A percentile compares a stretch with the other conserved stretches of the same genome.
Evolutionary conservation across 176 grass and related monocot species (phyloP).

Genomic region (Stipa capillata): DNA sequence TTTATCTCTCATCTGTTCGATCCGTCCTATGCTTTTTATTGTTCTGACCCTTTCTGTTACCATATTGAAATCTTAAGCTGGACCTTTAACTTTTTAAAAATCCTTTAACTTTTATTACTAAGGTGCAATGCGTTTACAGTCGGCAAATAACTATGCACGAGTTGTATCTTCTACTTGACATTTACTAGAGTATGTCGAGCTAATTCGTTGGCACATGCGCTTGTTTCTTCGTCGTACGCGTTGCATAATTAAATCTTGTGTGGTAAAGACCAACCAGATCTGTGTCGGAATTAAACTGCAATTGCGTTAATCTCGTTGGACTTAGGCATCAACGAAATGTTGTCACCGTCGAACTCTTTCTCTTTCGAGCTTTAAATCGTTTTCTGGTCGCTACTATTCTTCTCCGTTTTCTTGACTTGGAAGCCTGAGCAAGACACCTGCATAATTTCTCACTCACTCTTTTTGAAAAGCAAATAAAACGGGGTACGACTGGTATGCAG

Average conservation of each 20-base stretch:
- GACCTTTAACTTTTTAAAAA: background rate
- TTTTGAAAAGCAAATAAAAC: background rate
- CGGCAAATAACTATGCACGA: background rate
- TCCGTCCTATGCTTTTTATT: background rate
- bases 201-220: background rate
- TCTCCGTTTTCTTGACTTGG: background rate
- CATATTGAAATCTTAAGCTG: background rate
- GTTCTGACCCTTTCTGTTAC: background rate
- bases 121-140: background rate
- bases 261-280: too few species aligned
- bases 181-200: background rate
- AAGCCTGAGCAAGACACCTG: background rate
- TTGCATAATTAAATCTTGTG: background rate
- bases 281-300: background rate
- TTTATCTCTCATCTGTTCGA: background rate
- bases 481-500: too few species aligned
- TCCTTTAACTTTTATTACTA: background rate
- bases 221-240: background rate
- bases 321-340: background rate
- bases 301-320: background rate
- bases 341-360: too few species aligned
- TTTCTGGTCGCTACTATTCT: background rate
- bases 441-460: background rate
- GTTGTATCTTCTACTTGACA: background rate
- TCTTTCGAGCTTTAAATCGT: too few species aligned